Evolutionary conservation across 2,329 filamentous ascomycete species (phyloP), one percentile per base, ranked within the genome.

Genomic region (Xylaria hypoxylon): DNA sequence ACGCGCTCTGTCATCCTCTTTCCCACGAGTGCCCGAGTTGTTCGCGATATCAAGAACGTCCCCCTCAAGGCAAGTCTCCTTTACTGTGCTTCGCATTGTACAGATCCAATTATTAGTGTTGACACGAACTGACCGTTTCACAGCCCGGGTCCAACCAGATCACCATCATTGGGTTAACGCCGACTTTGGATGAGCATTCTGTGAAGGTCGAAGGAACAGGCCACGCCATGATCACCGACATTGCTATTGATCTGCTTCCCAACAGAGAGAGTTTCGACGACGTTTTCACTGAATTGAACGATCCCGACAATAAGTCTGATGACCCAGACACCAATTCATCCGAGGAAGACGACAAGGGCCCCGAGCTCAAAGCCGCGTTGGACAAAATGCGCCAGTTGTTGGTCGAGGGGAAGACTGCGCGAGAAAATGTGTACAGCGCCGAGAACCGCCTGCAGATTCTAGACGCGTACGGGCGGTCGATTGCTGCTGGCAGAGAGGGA

Each of bases 1-100:
- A 90, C 89, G 38, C 85, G 86, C 56, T 85, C 85, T 0, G 88
- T 92, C 17, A 88, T 85, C 0, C 82, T 92, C 45, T 90, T 89
- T 65, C 89, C 89, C 0, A 80, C 81, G 1, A 80, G 85, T 68
- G 89, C 89, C 1, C 88, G 89, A 53, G 77, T 91, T 33, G 82
- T 86, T 13, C 84, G 89, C 28, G 86, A 90, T 59, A 84, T 91
- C 73, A 84, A 84, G 64, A 78, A 85, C 69, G 79, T 90, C 17
- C 71, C 74, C 1, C 80, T 89, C 22, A 80, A 82, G 74, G 80
- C 83, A 74, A 68, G 74, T 35, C 40, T 26, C 15, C 15, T 44
- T 38, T n/a, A 2, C n/a, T 19, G 48, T n/a, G 2, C 10, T 22
- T 2, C 33, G 11, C 33, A 35, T n/a, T 5, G 40, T 31, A n/a